Evolutionary conservation across 2,329 filamentous ascomycete species (phyloP), one percentile per base, ranked within the genome.

Genomic region (Xylariales sp.): DNA sequence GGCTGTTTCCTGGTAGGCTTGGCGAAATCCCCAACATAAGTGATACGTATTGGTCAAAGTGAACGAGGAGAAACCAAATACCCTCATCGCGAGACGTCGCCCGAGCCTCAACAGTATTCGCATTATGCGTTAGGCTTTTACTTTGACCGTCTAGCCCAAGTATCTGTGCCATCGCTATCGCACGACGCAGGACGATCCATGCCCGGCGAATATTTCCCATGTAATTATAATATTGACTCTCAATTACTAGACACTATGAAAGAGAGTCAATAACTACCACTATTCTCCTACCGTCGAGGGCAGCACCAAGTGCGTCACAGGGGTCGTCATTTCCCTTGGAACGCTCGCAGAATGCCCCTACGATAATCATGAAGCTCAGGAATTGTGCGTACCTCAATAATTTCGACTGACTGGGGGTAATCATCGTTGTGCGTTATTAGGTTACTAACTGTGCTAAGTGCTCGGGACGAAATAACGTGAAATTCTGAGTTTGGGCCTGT

Each of bases 11-110:
- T 7, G 69, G 58, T 3, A 75, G 71, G n/a, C 78, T 79, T 49
- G 81, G 82, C 1, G 82, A 81, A 3, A 86, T 75, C 8, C 83
- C 83, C 0, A 86, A 74, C 74, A 85, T 79, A 28, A 86, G 70
- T 3, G 79, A 84, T 2, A 87, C 76, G 54, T 84, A 83, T 1
- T 84, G 81, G 60, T 87, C 85, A 2, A 78, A 74, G 9, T 76
- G 75, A 1, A 85, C 72, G 0, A 87, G 75, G 6, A 82, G 81
- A 60, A 80, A 83, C 84, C 84, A 86, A 69, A 85, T 73, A 46
- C 78, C 75, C 41, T 78, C 76, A 0, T 79, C 76, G 23, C 80
- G 70, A 3, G 81, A 72, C n/a, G 72, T 65, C 2, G 53, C 55
- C 18, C 70, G 71, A 0, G 75, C 79, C 5, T 73, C 61, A 7